Evolutionary conservation across 495 filamentous ascomycete genomes (phyloP), one percentile per base, ranked within the genome.

Genomic region (Aspergillus panamensis): DNA sequence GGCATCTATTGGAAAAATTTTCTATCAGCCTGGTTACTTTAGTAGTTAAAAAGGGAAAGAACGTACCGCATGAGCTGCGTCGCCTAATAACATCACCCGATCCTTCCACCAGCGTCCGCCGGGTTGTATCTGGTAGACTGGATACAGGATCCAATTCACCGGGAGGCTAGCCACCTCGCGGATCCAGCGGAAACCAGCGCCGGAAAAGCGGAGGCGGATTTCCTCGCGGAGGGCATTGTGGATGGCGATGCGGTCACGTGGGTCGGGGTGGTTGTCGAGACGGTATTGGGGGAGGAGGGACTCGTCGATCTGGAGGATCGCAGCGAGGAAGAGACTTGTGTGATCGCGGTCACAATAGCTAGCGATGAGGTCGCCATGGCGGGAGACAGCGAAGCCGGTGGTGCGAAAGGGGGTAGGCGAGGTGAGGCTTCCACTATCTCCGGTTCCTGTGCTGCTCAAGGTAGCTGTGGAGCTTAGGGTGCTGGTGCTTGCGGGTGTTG

Each of bases 1-100:
- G 83, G 82, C 83, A 86, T 85, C 76, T 78, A 48, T 44, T 32
- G 25, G 25, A 35, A 1, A 44, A 30, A 14, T 45, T 51, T 16
- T 25, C 20, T 12, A 44, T 71, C 63, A 57, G 53, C 45, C 55
- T 44, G 21, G 21, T 17, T 20, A 35, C 13, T 17, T 33, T 51
- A 19, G 53, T 31, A 47, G 32, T 31, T 8, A 20, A 48, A 12
- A 55, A 56, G 51, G 48, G 37, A 43, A 35, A 37, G 17, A 19
- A 76, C 79, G 20, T 73, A 82, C 80, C 7, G 82, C 84, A 68
- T 85, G 82, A n/a, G 82, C 82, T 42, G 81, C 76, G 68, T 85
- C 82, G 9, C 81, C 82, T 6, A 85, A 62, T 13, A 85, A 57
- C 49, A 85, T 73, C 0, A 76, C 74, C 14, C 77, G 72, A 14